A percentile compares a stretch with the other conserved stretches of the same genome.
These are phyloP conservation scores for Gnaphalium uliginosum DNA, from an alignment of 129 eudicot genomes.

Conservation along the genomic window DNA sequence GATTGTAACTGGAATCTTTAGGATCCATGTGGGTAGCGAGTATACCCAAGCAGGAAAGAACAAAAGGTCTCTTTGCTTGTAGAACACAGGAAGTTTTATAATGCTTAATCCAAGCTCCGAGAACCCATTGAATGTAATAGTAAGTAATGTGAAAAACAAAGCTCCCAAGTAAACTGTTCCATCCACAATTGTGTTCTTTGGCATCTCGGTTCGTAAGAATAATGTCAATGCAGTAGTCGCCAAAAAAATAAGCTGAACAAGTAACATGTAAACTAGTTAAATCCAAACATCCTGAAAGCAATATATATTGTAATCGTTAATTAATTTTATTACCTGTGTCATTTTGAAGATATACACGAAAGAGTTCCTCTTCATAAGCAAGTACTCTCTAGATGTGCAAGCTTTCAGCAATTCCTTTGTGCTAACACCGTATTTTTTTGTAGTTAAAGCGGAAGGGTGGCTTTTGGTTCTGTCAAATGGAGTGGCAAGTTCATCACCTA, in stretches of 20 bases:
- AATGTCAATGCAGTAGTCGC: conserved; percentile 56
- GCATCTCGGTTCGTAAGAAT: conserved; percentile 69
- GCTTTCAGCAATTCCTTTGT: conserved; percentile 76
- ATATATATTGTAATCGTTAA: background rate
- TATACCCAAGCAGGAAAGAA: conserved; percentile 91
- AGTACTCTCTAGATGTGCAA: conserved; percentile 60
- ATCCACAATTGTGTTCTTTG: conserved; percentile 42
- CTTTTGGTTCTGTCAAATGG: conserved; percentile 72
- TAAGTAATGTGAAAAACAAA: conserved; percentile 51
- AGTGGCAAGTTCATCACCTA: conserved; percentile 63
- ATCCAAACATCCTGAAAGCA: background rate
- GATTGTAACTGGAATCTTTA: conserved; percentile 71
- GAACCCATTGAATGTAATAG: conserved; percentile 74
- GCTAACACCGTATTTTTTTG: conserved; percentile 64
- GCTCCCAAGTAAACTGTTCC: conserved; percentile 75
- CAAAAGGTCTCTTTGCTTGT: conserved; percentile 83
- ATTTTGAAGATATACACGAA: conserved; percentile 77
- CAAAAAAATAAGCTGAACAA: conserved; percentile 56
- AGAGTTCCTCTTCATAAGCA: conserved; percentile 85
- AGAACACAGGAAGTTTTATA: conserved; percentile 77
- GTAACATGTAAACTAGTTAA: background rate
- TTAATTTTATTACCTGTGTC: conserved; percentile 35
- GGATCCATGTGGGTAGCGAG: conserved; percentile 66
- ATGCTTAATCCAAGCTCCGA: conserved; percentile 77
- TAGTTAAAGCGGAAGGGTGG: conserved; percentile 83